Conservation (phyloP, 768 basidiomycete genomes). For the Rhodotorula toruloides region DNA sequence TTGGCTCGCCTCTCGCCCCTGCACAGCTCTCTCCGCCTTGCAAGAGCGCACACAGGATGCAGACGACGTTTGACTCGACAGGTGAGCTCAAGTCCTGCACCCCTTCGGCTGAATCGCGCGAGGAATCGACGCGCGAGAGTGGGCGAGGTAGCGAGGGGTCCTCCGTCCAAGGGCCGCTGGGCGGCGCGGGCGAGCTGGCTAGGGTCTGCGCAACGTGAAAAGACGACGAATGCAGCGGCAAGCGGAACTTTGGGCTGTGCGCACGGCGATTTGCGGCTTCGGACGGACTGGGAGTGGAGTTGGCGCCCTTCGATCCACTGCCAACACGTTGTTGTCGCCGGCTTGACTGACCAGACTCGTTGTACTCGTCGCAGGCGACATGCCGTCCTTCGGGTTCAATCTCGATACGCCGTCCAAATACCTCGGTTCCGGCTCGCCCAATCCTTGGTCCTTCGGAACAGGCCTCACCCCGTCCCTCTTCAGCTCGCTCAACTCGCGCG, state of each 20-base stretch:
- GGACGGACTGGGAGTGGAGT: background rate
- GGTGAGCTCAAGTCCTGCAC: background rate
- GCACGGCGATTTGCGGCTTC: no score
- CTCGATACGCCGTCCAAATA: constrained; percentile 29
- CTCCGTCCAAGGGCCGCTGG: no score
- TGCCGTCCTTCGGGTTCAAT: constrained; percentile 7
- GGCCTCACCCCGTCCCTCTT: constrained; percentile 27
- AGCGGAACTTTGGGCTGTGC: no score
- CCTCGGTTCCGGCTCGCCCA: background rate
- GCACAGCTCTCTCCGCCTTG: no score
- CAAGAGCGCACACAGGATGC: no score
- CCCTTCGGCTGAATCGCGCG: background rate
- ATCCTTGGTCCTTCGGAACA: background rate
- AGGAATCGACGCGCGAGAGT: background rate
- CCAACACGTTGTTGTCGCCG: no score
- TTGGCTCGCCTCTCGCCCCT: no score
- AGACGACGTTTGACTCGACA: background rate
- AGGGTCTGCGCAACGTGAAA: no score
- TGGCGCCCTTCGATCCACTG: background rate
- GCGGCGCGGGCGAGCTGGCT: no score
- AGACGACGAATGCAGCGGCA: no score
- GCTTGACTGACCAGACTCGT: background rate
- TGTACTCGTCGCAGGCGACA: background rate
- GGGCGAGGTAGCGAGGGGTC: no score
- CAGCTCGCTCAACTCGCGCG: constrained; percentile 11